Evolutionary conservation across 2,329 filamentous ascomycete species (phyloP).

Genomic region (Hymenoscyphus scutula): DNA sequence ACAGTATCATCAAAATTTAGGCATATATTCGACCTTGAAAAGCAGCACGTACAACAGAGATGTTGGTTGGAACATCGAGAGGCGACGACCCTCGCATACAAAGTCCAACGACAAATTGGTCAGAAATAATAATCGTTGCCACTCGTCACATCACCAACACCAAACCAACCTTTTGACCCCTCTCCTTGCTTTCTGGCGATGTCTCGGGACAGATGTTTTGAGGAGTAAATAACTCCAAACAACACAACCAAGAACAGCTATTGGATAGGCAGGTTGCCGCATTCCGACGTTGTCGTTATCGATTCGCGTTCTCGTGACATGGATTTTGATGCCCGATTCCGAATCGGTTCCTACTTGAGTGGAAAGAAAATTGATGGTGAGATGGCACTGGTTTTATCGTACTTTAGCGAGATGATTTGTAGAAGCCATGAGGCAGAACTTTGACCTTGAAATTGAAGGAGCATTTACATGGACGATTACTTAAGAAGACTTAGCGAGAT

Average conservation of each 20-base stretch:
- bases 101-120: too few relatives aligned
- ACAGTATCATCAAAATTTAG: too few relatives aligned
- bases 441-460: background rate
- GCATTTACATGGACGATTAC: background rate
- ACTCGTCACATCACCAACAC: background rate
- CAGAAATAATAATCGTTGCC: too few relatives aligned
- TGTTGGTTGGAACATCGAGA: too few relatives aligned
- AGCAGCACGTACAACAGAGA: too few relatives aligned
- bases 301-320: background rate
- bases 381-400: background rate
- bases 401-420: background rate
- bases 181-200: background rate
- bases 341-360: background rate
- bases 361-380: background rate
- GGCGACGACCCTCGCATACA: too few relatives aligned
- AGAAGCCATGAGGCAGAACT: background rate
- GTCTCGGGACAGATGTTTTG: background rate
- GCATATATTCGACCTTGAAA: too few relatives aligned
- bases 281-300: background rate
- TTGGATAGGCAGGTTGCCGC: background rate
- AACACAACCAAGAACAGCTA: too few relatives aligned
- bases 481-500: background rate
- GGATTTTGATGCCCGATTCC: background rate
- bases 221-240: background rate
- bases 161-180: background rate